Conservation (phyloP, 495 filamentous ascomycete species). For the Letharia lupina region DNA sequence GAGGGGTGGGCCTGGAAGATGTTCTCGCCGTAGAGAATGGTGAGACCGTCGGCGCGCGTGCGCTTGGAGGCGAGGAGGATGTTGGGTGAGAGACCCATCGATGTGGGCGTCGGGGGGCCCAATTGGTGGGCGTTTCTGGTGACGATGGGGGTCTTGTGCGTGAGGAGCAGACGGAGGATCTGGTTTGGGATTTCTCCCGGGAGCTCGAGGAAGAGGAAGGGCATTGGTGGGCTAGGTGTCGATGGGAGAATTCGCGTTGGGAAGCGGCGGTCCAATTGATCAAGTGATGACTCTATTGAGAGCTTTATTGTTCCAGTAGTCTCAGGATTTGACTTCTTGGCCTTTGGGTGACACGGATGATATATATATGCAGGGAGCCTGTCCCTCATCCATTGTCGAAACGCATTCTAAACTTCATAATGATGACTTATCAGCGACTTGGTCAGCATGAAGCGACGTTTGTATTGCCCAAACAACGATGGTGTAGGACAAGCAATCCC, state of each 20-base stretch:
- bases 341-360: background rate
- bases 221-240: constrained; percentile 13
- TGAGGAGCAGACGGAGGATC: constrained; percentile 49
- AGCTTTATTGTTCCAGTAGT: too few species aligned
- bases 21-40: constrained; percentile 43
- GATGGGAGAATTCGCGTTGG: background rate
- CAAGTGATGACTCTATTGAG: background rate
- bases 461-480: too few species aligned
- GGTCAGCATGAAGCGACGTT: too few species aligned
- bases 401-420: background rate
- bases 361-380: background rate
- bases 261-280: background rate
- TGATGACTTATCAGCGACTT: background rate
- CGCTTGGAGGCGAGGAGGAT: constrained; percentile 37
- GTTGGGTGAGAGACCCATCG: constrained; percentile 27
- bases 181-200: constrained; percentile 54
- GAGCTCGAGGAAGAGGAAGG: constrained; percentile 54
- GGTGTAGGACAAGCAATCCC: too few species aligned
- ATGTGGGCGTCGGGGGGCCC: constrained; percentile 1
- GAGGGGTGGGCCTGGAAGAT: constrained; percentile 44
- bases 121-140: constrained; percentile 49
- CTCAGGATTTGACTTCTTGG: background rate
- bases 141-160: constrained; percentile 38
- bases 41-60: constrained; percentile 35
- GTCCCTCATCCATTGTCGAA: background rate